Conservation (phyloP, 2,329 filamentous ascomycete genomes). For the Penicillium sp. region DNA sequence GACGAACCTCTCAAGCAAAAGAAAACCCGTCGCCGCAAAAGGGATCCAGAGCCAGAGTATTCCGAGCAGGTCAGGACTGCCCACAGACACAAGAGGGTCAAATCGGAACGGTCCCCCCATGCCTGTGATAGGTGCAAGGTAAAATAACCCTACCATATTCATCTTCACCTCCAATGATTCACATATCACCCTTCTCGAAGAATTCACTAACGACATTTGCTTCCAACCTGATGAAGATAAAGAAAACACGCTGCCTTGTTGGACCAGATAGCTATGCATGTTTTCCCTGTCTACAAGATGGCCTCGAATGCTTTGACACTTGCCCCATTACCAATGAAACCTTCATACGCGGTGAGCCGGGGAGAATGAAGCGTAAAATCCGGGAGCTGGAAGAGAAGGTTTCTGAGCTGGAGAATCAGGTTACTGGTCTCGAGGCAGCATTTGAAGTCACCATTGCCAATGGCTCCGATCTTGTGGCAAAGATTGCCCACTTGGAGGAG, state of each 20-base stretch:
- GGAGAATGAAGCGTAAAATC: constrained; percentile 16
- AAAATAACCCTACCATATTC: neutral
- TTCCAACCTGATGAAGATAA: neutral
- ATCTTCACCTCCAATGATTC: neutral
- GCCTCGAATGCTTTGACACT: constrained; percentile 23
- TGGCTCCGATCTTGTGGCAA: neutral
- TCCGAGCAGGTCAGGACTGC: neutral
- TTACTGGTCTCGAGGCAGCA: neutral
- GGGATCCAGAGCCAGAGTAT: constrained; percentile 8
- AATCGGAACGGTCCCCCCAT: constrained; percentile 1
- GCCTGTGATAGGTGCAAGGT: constrained; percentile 20
- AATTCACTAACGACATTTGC: neutral
- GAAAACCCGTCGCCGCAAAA: constrained; percentile 1
- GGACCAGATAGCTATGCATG: neutral
- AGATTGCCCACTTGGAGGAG: neutral
- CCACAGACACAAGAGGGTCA: neutral
- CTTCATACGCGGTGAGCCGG: constrained; percentile 20
- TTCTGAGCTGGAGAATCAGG: neutral
- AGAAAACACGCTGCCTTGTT: neutral
- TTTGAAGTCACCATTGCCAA: neutral
- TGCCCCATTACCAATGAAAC: constrained; percentile 24
- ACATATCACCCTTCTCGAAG: neutral
- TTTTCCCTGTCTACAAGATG: neutral
- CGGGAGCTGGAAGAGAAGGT: neutral
- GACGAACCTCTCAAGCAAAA: neutral